A percentile compares a stretch with the other conserved stretches of the same genome.
phyloP scores from a whole-genome alignment of 108 stramenopile species.

The Cyclostephanos invisitatus region DNA sequence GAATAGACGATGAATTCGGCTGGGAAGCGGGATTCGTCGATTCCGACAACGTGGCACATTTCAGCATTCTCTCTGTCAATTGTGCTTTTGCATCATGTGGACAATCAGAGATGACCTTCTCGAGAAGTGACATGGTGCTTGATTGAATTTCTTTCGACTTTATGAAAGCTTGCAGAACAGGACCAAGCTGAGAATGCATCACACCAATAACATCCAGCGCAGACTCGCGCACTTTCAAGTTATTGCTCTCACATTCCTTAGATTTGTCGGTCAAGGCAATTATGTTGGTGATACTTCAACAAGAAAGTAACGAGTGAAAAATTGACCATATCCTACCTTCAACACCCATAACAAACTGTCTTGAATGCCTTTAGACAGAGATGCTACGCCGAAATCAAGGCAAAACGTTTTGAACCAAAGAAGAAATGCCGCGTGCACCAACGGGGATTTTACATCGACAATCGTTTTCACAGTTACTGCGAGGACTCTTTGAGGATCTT shows the following conservation, averaged over 20 bases:
- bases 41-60: conserved; percentile 37
- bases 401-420: conserved; percentile 59
- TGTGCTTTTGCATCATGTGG: conserved; percentile 52
- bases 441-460: conserved; percentile 66
- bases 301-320: background rate
- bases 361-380: conserved; percentile 51
- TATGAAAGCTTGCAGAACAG: conserved; percentile 59
- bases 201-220: conserved; percentile 60
- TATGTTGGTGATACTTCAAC: background rate
- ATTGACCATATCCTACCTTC: conserved; percentile 33
- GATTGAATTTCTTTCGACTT: conserved; percentile 43
- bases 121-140: conserved; percentile 43
- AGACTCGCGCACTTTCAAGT: conserved; percentile 77
- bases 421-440: conserved; percentile 72
- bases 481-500: conserved; percentile 53
- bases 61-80: conserved; percentile 36
- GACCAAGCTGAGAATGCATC: conserved; percentile 76
- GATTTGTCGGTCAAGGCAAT: conserved; percentile 5
- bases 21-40: conserved; percentile 4
- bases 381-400: conserved; percentile 68
- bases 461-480: conserved; percentile 29
- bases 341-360: conserved; percentile 58
- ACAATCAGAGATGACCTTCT: conserved; percentile 50
- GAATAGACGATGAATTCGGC: conserved; percentile 17
- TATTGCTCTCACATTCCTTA: conserved; percentile 57